Evolutionary conservation across 2,329 filamentous ascomycete genomes (phyloP), one percentile per base, ranked within the genome.

Genomic region (Fusarium verticillioides): DNA sequence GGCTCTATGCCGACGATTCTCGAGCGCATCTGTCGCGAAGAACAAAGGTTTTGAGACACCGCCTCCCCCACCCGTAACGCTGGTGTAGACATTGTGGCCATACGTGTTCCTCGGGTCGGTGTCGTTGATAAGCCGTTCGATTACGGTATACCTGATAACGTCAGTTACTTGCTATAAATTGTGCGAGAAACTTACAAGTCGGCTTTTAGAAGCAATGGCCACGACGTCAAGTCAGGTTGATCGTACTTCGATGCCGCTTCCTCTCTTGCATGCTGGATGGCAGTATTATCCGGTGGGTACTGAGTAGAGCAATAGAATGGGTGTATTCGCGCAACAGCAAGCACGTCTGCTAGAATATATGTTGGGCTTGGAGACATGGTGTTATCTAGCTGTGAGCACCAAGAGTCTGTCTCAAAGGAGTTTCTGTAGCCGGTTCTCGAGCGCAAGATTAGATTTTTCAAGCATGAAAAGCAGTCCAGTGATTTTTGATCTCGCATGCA

Each of bases 1-100:
- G 8, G 78, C 78, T 49, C 85, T 76, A 2, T 86, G 85, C 3
- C 68, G 69, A 4, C 84, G 83, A 32, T 85, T 86, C 60, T 86
- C 85, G 3, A 70, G 21, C 0, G 76, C 74, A 67, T 86, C 83
- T 0, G 81, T 83, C 0, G 81, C 80, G 56, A 86, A 86, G 42
- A 85, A 77, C 65, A 86, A 65, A 0, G 81, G 79, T 0, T 74
- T 73, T 1, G 78, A 78, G 2, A 61, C 7, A 0, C 79, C 78
- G 1, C 69, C 78, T 1, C 82, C 83, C 0, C 85, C 85, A 1
- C 85, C 84, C 0, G 84, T 86, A 2, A 78, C 77, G 44, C 83
- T 84, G 0, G 81, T 78, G 57, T 86, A 86, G 6, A 79, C 72
- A 28, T 78, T 78, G 6, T 75, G 77, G 0, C 84, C 83, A 61